These are phyloP conservation scores for Xylaria sp. DNA, from an alignment of 2,329 filamentous ascomycete species.

Conservation along the genomic window DNA sequence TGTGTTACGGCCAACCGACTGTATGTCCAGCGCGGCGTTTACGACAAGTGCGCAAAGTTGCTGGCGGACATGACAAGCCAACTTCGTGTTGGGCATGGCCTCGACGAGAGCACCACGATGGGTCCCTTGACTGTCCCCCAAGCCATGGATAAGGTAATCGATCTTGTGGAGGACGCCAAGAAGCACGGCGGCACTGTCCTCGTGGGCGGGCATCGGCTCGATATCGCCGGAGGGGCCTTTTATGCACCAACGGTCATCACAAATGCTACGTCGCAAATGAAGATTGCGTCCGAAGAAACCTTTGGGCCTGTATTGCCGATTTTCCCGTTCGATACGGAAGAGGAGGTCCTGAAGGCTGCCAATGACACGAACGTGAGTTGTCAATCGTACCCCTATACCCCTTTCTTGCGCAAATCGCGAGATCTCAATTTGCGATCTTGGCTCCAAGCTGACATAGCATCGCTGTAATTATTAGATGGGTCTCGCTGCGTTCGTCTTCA, in stretches of 20 bases:
- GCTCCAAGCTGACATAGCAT: too few species aligned
- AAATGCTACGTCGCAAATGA: constrained; percentile 44
- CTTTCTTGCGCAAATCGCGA: not conserved
- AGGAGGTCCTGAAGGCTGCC: constrained; percentile 48
- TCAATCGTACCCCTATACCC: not conserved
- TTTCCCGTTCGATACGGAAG: constrained; percentile 51
- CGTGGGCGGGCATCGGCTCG: constrained; percentile 51
- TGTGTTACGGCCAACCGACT: constrained; percentile 62
- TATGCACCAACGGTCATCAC: constrained; percentile 56
- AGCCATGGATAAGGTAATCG: constrained; percentile 50
- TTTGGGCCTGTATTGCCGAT: constrained; percentile 55
- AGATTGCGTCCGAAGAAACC: constrained; percentile 46
- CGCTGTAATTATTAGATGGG: constrained; percentile 41
- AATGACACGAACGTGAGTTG: constrained; percentile 45
- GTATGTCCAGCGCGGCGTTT: constrained; percentile 58
- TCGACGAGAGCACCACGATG: constrained; percentile 49
- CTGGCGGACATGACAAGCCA: constrained; percentile 47
- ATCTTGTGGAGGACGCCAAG: constrained; percentile 60
- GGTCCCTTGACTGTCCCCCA: constrained; percentile 54
- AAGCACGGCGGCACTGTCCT: constrained; percentile 57
- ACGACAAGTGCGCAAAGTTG: constrained; percentile 54
- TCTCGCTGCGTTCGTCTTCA: constrained; percentile 53
- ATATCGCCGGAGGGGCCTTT: constrained; percentile 51
- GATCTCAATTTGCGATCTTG: not conserved
- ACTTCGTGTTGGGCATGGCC: constrained; percentile 58